phyloP scores from a whole-genome alignment of 73 alveolate species.

The Paramecium pentaurelia region DNA sequence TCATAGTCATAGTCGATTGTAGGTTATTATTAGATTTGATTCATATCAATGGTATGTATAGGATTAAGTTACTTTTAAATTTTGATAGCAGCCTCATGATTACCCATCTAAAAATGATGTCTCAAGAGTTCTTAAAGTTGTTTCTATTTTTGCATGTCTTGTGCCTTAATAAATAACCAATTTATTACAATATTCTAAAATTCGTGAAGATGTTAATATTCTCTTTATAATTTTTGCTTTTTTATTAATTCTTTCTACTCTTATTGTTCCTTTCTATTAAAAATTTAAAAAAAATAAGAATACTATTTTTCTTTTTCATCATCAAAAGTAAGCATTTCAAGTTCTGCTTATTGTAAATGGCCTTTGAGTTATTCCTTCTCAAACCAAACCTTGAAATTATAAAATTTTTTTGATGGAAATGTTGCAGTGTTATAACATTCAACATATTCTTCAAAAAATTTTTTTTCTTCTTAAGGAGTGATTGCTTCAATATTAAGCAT shows the following conservation, averaged over 20 bases:
- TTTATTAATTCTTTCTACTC: background rate
- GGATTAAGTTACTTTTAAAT: background rate
- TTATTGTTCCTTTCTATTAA: background rate
- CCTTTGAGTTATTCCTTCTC: conserved; percentile 16
- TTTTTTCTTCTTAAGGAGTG: conserved; percentile 39
- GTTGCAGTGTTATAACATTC: conserved; percentile 62
- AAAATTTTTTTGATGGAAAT: conserved; percentile 46
- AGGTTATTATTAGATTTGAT: background rate
- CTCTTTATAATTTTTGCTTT: background rate
- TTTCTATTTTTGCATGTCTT: conserved; percentile 33
- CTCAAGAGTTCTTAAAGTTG: conserved; percentile 21
- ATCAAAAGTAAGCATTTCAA: background rate
- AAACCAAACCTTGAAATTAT: conserved; percentile 46
- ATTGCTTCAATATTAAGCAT: conserved; percentile 44
- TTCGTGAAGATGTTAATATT: conserved; percentile 32
- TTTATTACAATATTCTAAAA: background rate
- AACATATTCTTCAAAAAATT: conserved; percentile 49
- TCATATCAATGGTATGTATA: background rate
- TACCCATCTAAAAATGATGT: conserved; percentile 31
- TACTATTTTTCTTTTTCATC: background rate
- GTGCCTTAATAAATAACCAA: background rate
- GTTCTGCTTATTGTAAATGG: background rate
- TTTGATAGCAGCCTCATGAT: conserved; percentile 24
- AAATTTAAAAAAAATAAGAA: background rate
- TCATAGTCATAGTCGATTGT: conserved; percentile 6